Evolutionary conservation across 2,329 filamentous ascomycete species (phyloP), one percentile per base, ranked within the genome.

Genomic region (Lecanicillium sp.): DNA sequence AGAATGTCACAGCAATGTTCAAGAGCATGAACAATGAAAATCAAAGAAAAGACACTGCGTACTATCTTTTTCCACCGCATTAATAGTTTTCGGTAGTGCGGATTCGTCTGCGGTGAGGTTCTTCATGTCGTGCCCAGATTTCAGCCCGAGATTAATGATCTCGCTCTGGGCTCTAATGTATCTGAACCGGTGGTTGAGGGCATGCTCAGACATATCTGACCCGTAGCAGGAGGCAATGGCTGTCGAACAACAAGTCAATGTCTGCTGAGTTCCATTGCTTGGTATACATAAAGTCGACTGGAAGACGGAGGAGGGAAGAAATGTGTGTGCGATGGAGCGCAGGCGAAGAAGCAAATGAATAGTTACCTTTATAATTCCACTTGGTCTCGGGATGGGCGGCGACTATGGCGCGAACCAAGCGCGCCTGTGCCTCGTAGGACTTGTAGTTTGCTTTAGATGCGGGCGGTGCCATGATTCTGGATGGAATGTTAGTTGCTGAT

Each of bases 361-460:
- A 56, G 77, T 67, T 72, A 84, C 81, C 78, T 57, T 75, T 77
- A 61, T 77, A 83, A 60, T 84, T 78, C 45, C 82, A 73, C 52
- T 74, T 78, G 0, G 77, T 57, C 0, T 67, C 66, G 0, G 74
- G 74, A 46, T 78, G 71, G 3, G 78, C 77, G 0, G 79, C 81
- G 1, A 84, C 65, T 20, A 84, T 74, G 5, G 81, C 80, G 2
- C 78, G 74, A 3, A 84, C 67, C 29, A 84, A 73, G 38, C 81
- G 78, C 17, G 74, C 72, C 54, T 79, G 77, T 0, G 75, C 70
- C 60, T 84, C 79, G 59, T 79, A 81, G 2, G 69, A 71, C 52
- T 74, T 77, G 66, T 82, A 84, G 55, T 79, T 82, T 12, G 75
- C 70, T 47, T 71, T 71, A 44, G 57, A 44, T 27, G 51, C 61